phyloP scores from a whole-genome alignment of 73 alveolate genomes.

The Tetrahymena borealis region DNA sequence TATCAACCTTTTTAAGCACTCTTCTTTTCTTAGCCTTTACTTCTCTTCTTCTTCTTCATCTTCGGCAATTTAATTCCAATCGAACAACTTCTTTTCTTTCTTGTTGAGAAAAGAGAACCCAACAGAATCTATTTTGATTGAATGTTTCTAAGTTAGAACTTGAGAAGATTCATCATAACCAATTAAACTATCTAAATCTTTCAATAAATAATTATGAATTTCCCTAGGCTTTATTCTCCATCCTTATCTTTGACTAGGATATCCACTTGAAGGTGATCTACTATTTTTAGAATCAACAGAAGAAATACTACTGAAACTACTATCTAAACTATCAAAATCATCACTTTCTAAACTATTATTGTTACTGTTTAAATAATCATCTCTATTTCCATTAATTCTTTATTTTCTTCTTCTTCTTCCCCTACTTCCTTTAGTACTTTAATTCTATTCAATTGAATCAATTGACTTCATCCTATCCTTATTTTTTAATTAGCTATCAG shows the following conservation, averaged over 20 bases:
- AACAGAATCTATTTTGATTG: background rate
- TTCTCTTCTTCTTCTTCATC: background rate
- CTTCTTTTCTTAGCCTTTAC: background rate
- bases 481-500: background rate
- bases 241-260: background rate
- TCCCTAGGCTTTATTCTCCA: background rate
- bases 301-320: background rate
- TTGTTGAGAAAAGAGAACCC: background rate
- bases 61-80: background rate
- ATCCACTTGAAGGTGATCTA: background rate
- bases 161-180: background rate
- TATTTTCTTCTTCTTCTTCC: background rate
- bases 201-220: background rate
- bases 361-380: too few relatives aligned
- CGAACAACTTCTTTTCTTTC: background rate
- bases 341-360: background rate
- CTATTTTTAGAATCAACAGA: background rate
- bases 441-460: background rate
- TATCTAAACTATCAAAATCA: background rate
- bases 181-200: background rate
- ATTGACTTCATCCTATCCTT: background rate
- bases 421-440: background rate
- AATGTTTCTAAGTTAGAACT: background rate
- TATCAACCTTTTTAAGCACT: background rate
- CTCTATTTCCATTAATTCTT: background rate